phyloP scores from a whole-genome alignment of 306 rosid species.

The Corylus americana region DNA sequence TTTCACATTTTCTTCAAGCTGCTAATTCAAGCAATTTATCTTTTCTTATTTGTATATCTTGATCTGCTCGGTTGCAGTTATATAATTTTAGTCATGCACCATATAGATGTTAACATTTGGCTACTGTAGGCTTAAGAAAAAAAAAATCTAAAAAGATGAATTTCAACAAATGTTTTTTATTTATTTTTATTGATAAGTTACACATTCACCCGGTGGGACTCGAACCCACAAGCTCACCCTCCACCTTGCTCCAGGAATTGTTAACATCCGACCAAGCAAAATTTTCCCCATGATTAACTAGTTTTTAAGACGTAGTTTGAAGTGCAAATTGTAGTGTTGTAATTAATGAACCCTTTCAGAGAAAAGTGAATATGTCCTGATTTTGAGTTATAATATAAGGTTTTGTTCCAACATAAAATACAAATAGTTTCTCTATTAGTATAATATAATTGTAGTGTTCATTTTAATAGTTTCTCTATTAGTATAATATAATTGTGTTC shows the following conservation, averaged over 20 bases:
- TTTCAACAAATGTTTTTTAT: background rate
- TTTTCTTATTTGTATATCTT: background rate
- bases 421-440: too few species aligned
- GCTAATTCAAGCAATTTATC: background rate
- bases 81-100: background rate
- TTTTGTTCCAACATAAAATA: too few species aligned
- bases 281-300: background rate
- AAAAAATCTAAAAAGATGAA: background rate
- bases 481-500: too few species aligned
- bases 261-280: background rate
- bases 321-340: background rate
- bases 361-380: background rate
- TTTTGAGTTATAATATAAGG: too few species aligned
- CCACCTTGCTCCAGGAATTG: background rate
- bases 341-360: background rate
- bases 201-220: too few species aligned
- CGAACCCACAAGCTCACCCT: too few species aligned
- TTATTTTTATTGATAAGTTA: too few species aligned
- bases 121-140: background rate
- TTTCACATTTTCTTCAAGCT: background rate
- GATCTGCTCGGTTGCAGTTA: background rate
- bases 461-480: too few species aligned
- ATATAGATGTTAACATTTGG: background rate
- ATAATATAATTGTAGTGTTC: too few species aligned
- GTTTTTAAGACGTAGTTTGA: background rate